A percentile compares a stretch with the other conserved stretches of the same genome.
Conservation (phyloP, 1,139 yeast genomes). For the Dujonia santamariae region DNA sequence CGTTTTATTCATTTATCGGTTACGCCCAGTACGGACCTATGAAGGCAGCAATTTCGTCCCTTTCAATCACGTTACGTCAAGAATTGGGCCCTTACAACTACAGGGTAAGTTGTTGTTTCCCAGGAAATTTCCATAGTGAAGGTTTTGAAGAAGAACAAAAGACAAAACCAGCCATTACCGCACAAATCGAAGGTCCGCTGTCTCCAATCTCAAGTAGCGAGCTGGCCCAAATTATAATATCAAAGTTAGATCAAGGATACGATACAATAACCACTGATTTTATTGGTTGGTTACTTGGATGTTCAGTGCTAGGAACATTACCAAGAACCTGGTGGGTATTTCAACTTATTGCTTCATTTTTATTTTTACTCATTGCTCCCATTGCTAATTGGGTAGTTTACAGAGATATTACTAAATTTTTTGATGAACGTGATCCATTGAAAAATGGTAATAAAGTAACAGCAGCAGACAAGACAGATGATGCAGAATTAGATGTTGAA, state of each 20-base stretch:
- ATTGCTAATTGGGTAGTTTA: slow-evolving; percentile 53
- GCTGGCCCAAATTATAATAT: slow-evolving; percentile 63
- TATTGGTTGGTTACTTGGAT: slow-evolving; percentile 78
- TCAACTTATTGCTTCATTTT: slow-evolving; percentile 45
- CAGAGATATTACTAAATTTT: slow-evolving; percentile 53
- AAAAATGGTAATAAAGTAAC: slow-evolving; percentile 1
- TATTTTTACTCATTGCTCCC: slow-evolving; percentile 65
- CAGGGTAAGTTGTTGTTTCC: slow-evolving; percentile 62
- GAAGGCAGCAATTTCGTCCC: slow-evolving; percentile 76
- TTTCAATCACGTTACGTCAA: slow-evolving; percentile 77
- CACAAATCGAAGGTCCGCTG: slow-evolving; percentile 81
- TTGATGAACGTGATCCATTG: slow-evolving; percentile 25
- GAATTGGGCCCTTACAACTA: slow-evolving; percentile 71
- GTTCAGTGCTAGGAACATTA: slow-evolving; percentile 63
- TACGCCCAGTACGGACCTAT: slow-evolving; percentile 88
- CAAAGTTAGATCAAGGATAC: slow-evolving; percentile 59
- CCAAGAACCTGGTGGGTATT: slow-evolving; percentile 63
- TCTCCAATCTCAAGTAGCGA: slow-evolving; percentile 61
- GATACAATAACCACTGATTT: slow-evolving; percentile 79
- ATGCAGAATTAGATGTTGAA: too few relatives aligned
- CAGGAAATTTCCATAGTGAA: slow-evolving; percentile 89
- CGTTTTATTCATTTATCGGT: slow-evolving; percentile 87
- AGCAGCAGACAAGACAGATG: background rate
- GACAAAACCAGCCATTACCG: slow-evolving; percentile 85
- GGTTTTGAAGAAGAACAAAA: slow-evolving; percentile 79